Base-by-base conservation (phyloP, 352 stramenopile species). In the Phytopythium litorale region DNA sequence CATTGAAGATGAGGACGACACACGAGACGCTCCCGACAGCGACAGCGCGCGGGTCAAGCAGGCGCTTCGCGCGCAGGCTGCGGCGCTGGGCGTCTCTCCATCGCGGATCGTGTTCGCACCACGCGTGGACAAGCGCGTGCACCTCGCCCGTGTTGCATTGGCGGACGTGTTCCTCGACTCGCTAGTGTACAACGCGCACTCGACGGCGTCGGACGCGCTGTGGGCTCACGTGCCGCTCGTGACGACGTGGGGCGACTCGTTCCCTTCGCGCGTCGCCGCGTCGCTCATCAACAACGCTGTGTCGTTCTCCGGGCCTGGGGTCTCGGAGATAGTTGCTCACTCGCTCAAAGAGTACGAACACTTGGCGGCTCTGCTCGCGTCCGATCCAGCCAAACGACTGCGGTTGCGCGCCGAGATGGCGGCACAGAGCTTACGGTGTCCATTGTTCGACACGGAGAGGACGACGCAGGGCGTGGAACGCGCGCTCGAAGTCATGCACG, bases 121-220 rank as follows among this genome's bases (percentile, higher is more conserved):
- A n/a, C 72, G 78, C 8, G 56, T 81, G 0, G 35, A 72, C n/a
- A 94, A 97, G 55, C 58, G 62, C 6, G 37, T 62, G 8, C 96
- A 99, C 67, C 68, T 98, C 7, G 70, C 71, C 15, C 81, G 96
- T 12, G 66, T 98, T 13, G 66, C 65, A 7, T 43, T 79, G 15
- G 90, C 86, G 0, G 94, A 99, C 67, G 23, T 98, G 5, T 98
- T 98, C 56, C 67, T 99, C n/a, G 96, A 99, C 66, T 97, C 94
- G 16, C 85, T 98, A 48, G 71, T 96, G 9, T 99, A 99, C 75
- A 97, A 95, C 46, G 96, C 96, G n/a, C 97, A 99, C 66, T 98
- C 95, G 15, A 97, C 97, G 2, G 96, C 93, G 18, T 78, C 84
- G 19, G 96, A 99, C 60, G 85, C 87, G 21, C 72, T 99, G 0